phyloP scores from a whole-genome alignment of 352 stramenopile genomes.

The Phytophthora hibernalis region DNA sequence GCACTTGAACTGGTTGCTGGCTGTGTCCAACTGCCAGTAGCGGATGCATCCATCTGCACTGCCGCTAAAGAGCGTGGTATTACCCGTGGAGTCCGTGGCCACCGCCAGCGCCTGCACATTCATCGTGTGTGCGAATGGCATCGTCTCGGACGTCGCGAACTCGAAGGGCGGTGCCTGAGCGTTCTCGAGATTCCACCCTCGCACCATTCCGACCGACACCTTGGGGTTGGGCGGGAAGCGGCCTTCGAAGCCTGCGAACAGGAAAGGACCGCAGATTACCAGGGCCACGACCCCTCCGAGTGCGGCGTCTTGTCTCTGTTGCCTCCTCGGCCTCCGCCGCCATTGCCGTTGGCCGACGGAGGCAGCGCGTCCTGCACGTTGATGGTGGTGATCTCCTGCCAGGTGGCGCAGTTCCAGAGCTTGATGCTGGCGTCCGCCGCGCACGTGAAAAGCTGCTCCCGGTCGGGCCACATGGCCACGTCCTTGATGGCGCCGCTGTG shows the following conservation, averaged over 20 bases:
- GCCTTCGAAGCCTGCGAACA: slow-evolving; percentile 86
- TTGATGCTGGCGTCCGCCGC: slow-evolving; percentile 75
- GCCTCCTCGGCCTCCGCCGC: slow-evolving; percentile 7
- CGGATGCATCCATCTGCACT: slow-evolving; percentile 78
- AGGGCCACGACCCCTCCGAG: slow-evolving; percentile 68
- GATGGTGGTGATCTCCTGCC: slow-evolving; percentile 85
- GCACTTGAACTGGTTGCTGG: slow-evolving; percentile 80
- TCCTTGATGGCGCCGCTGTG: slow-evolving; percentile 81
- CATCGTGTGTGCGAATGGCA: slow-evolving; percentile 81
- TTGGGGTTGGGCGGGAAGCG: slow-evolving; percentile 62
- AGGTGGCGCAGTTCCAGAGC: slow-evolving; percentile 85
- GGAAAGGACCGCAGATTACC: slow-evolving; percentile 75
- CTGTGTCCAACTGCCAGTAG: slow-evolving; percentile 83
- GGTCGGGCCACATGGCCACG: slow-evolving; percentile 73
- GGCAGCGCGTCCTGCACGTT: slow-evolving; percentile 46
- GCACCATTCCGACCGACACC: slow-evolving; percentile 75
- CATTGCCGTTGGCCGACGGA: slow-evolving; percentile 18
- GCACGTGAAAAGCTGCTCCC: slow-evolving; percentile 84
- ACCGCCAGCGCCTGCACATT: slow-evolving; percentile 77
- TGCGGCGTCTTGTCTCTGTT: slow-evolving; percentile 31
- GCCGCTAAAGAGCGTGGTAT: slow-evolving; percentile 81
- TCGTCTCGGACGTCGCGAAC: slow-evolving; percentile 64
- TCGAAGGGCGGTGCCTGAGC: slow-evolving; percentile 64
- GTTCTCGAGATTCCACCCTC: slow-evolving; percentile 87
- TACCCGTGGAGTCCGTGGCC: slow-evolving; percentile 69